Percentiles rank a stretch among this genome's conserved stretches.
These are phyloP conservation scores for Ceratopteris richardii DNA, from an alignment of 75 land plant species.

Conservation along the genomic window DNA sequence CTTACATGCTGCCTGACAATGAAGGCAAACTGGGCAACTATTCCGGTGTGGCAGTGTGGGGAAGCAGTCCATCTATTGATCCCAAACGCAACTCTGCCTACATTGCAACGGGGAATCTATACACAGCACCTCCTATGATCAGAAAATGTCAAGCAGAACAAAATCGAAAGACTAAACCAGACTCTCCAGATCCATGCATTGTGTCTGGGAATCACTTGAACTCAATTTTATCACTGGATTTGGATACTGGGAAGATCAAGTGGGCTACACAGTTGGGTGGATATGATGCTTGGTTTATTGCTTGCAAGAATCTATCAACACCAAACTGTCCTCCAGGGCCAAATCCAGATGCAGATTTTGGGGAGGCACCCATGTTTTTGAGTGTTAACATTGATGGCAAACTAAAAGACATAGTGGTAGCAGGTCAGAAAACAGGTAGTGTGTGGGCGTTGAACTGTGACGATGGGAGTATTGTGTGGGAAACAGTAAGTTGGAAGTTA, in stretches of 20 bases:
- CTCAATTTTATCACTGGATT: not conserved
- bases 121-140: conserved; percentile 27
- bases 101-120: conserved; percentile 24
- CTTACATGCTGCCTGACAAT: conserved; percentile 35
- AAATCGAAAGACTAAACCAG: conserved; percentile 15
- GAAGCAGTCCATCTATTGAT: conserved; percentile 54
- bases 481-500: conserved; percentile 37
- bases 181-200: conserved; percentile 23
- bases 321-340: conserved; percentile 34
- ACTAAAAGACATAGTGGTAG: no score
- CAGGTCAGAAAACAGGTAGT: conserved; percentile 40
- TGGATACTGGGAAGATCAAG: conserved; percentile 28
- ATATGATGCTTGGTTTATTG: conserved; percentile 19
- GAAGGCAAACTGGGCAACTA: no score
- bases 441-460: conserved; percentile 38
- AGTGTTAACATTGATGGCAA: no score
- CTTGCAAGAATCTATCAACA: conserved; percentile 8
- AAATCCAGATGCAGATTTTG: conserved; percentile 40
- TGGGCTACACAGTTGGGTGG: conserved; percentile 39
- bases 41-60: conserved; percentile 43
- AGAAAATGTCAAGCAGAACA: conserved; percentile 20
- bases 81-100: conserved; percentile 21
- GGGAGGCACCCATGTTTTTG: conserved; percentile 52
- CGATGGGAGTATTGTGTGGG: conserved; percentile 35
- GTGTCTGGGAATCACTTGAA: not conserved